Base-by-base conservation (phyloP, 805 yeast genomes). In the Starmerella stigmatis region DNA sequence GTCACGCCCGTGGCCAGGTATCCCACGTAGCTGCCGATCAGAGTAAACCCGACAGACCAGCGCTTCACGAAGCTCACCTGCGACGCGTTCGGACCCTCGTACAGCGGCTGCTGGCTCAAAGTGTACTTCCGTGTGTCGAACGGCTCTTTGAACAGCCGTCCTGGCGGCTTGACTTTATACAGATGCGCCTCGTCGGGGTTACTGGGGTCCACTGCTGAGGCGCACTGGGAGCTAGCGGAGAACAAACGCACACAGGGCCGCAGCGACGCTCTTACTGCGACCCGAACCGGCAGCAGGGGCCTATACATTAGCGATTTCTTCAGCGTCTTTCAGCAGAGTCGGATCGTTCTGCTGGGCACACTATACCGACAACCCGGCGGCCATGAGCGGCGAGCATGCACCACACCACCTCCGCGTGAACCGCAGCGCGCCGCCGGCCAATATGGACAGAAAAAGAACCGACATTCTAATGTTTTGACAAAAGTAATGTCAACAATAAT, bases 11-110 rank as follows among this genome's bases (percentile, higher is more conserved):
- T 43, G 2, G 52, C 48, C 38, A 80, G 59, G 50, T 79, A 76
- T n/a, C 79, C 76, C 16, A 79, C 74, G 50, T 79, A 76, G 4
- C 74, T 57, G 0, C 86, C 86, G 23, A 77, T 58, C 0, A 72
- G 70, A 2, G 78, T 75, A 55, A 79, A 73, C 21, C 81, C 80
- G 9, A 81, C 55, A 2, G 82, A 67, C 45, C 79, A 66, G 50
- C 86, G 61, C 55, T 79, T 81, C 36, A 79, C 65, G 44, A 78
- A 68, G 2, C 82, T 74, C 2, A 80, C 76, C 46, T 78, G 77
- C 38, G 73, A 71, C 7, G 75, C 67, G 2, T 78, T 68, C 0
- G 86, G 85, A 0, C 81, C 76, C 41, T 69, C 73, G 55, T 82
- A 82, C 21, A 82, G 54, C 3, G 88, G 81, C 48, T 68, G 69